A percentile compares a stretch with the other conserved stretches of the same genome.
phyloP scores from a whole-genome alignment of 2,329 filamentous ascomycete species.

The Pseudogymnoascus sp. region DNA sequence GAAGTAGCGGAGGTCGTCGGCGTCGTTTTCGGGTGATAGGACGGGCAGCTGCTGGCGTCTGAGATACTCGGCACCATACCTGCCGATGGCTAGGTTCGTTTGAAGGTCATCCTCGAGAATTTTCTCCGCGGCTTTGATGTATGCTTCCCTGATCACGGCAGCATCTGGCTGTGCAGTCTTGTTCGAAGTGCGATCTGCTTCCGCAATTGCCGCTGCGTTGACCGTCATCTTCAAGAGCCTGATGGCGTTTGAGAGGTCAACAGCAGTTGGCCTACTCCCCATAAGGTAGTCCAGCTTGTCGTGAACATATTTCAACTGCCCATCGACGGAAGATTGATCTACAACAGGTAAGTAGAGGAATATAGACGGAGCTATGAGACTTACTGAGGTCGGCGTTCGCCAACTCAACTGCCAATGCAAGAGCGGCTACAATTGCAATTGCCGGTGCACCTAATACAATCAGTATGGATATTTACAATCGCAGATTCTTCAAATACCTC shows the following conservation, averaged over 20 bases:
- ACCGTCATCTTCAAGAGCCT: conserved; percentile 65
- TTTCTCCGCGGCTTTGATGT: conserved; percentile 71
- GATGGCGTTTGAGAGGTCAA: conserved; percentile 89
- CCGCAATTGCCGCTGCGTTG: conserved; percentile 38
- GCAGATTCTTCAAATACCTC: conserved; percentile 37
- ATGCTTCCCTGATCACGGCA: conserved; percentile 56
- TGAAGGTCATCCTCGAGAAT: conserved; percentile 82
- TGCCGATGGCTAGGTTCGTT: conserved; percentile 81
- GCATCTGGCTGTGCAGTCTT: conserved; percentile 34
- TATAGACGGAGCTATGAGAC: conserved; percentile 18
- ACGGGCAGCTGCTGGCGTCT: conserved; percentile 28
- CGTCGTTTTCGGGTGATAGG: conserved; percentile 15
- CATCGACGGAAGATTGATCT: conserved; percentile 30
- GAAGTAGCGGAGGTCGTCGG: conserved; percentile 25
- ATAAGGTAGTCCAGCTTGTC: conserved; percentile 79
- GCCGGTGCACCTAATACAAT: conserved; percentile 64
- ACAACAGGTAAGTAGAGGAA: not conserved
- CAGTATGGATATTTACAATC: conserved; percentile 12
- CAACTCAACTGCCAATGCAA: conserved; percentile 82
- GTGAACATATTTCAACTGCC: conserved; percentile 65
- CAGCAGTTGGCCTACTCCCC: conserved; percentile 84
- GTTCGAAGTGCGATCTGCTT: conserved; percentile 21
- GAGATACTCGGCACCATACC: conserved; percentile 79
- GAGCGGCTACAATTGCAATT: conserved; percentile 93
- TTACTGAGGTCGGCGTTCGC: conserved; percentile 44